Percentiles rank a stretch among this genome's conserved stretches.
These are phyloP conservation scores for Fusarium citri DNA, from an alignment of 2,329 filamentous ascomycete species.

Conservation along the genomic window DNA sequence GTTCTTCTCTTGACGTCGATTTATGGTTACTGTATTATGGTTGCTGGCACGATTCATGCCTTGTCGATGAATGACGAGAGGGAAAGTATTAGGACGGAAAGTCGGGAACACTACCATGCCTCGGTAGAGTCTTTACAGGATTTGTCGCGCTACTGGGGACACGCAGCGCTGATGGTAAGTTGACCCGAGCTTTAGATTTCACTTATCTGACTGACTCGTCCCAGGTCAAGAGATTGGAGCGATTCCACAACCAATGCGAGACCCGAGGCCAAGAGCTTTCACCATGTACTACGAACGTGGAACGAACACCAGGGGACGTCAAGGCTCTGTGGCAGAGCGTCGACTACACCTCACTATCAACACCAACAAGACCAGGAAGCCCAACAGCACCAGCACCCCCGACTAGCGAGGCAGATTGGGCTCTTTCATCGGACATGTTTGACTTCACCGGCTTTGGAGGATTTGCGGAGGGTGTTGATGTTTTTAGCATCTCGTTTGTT, in stretches of 20 bases:
- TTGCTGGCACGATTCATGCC: conserved; percentile 20
- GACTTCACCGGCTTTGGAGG: conserved; percentile 18
- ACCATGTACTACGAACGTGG: conserved; percentile 1
- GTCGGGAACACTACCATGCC: background rate
- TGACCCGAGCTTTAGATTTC: rapidly evolving
- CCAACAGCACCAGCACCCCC: background rate
- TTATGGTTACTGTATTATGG: conserved; percentile 24
- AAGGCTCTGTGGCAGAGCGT: conserved; percentile 25
- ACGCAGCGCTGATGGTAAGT: conserved; percentile 19
- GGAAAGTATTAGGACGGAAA: background rate
- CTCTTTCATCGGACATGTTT: conserved; percentile 11
- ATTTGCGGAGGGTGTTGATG: conserved; percentile 19
- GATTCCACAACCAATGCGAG: conserved; percentile 16
- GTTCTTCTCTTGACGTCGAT: conserved; percentile 15
- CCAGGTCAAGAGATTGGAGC: conserved; percentile 10
- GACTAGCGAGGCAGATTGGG: background rate
- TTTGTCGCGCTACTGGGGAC: conserved; percentile 10
- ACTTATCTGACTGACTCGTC: rapidly evolving
- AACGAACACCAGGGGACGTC: conserved; percentile 4
- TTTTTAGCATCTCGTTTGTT: conserved; percentile 21
- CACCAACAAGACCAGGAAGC: conserved; percentile 15
- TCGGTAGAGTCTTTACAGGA: conserved; percentile 5
- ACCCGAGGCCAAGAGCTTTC: conserved; percentile 10
- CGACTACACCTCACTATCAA: conserved; percentile 16
- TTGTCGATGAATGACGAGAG: conserved; percentile 23